phyloP scores from a whole-genome alignment of 2,329 filamentous ascomycete species.

The Rachicladosporium sp. region DNA sequence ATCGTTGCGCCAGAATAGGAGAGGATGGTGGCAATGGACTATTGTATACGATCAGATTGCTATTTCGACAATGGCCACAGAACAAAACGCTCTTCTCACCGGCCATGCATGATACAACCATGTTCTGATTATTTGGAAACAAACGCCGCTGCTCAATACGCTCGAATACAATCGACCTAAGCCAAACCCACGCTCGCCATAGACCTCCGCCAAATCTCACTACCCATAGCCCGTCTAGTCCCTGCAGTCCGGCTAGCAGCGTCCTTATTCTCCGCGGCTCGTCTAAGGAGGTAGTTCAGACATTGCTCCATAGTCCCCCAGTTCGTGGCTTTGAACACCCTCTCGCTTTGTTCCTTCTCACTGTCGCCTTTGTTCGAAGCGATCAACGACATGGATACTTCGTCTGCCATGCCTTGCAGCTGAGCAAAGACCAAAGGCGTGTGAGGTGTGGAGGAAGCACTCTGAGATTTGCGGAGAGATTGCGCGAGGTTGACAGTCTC shows the following conservation, averaged over 20 bases:
- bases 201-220: slow-evolving; percentile 30
- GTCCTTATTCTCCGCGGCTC: slow-evolving; percentile 51
- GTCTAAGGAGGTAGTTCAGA: slow-evolving; percentile 56
- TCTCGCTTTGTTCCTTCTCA: slow-evolving; percentile 27
- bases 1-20: too few species aligned
- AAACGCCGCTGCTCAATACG: too few species aligned
- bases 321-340: slow-evolving; percentile 43
- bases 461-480: slow-evolving; percentile 35
- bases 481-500: slow-evolving; percentile 50
- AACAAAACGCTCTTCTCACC: too few species aligned
- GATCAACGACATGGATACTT: slow-evolving; percentile 54
- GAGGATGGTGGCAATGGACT: too few species aligned
- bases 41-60: too few species aligned
- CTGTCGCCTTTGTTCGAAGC: slow-evolving; percentile 23
- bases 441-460: slow-evolving; percentile 26
- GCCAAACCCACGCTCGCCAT: slow-evolving; percentile 13
- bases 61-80: too few species aligned
- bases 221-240: slow-evolving; percentile 38
- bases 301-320: slow-evolving; percentile 57
- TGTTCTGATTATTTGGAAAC: too few species aligned
- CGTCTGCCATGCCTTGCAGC: slow-evolving; percentile 91
- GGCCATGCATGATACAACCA: too few species aligned
- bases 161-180: neutral
- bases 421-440: slow-evolving; percentile 56
- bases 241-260: slow-evolving; percentile 43